Evolutionary conservation across 2,329 filamentous ascomycete species (phyloP), one percentile per base, ranked within the genome.

Genomic region (Fonsecaea pugnacius): DNA sequence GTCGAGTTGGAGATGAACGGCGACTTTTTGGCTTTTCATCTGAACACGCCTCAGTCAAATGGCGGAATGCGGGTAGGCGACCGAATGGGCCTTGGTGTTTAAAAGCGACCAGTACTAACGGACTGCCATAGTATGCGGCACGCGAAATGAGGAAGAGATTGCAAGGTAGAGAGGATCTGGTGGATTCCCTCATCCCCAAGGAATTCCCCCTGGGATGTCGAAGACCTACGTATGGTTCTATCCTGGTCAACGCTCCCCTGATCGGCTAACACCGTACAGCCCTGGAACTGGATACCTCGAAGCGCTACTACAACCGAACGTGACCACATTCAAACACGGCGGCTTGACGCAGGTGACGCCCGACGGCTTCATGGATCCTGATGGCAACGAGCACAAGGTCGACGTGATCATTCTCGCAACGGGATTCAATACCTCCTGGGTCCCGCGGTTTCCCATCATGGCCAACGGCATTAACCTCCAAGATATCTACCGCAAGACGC

Each of bases 21-120:
- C 51, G 76, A 81, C 5, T 85, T 85, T 75, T 81, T 80, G 51
- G 80, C 72, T 83, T 84, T 69, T 74, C 82, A 67, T 83, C 82
- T 69, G 79, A 78, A 18, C 30, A 36, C 33, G 33, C 33, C 33
- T 14, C 9, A 40, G 36, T 16, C 36, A 6, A 30, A 30, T 30
- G 27, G 27, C 1, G 27, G 36, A 40, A 16, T 16, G 12, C 14
- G 36, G 8, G 27, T 30, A 30, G 27, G 27, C 27, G 4, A 30
- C 27, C 27, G 1, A 30, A 5, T 30, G 27, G 4, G 3, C 27
- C 6, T 30, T 30, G 27, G 27, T 5, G 27, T 4, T 30, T 30
- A 6, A 30, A 6, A 30, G 4, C 27, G 27, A 6, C 27, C 27
- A 30, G 27, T 5, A 30, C 27, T 30, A 4, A 30, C 27, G 27